Evolutionary conservation across 2,329 filamentous ascomycete genomes (phyloP), one percentile per base, ranked within the genome.

Genomic region (Scedosporium boydii): DNA sequence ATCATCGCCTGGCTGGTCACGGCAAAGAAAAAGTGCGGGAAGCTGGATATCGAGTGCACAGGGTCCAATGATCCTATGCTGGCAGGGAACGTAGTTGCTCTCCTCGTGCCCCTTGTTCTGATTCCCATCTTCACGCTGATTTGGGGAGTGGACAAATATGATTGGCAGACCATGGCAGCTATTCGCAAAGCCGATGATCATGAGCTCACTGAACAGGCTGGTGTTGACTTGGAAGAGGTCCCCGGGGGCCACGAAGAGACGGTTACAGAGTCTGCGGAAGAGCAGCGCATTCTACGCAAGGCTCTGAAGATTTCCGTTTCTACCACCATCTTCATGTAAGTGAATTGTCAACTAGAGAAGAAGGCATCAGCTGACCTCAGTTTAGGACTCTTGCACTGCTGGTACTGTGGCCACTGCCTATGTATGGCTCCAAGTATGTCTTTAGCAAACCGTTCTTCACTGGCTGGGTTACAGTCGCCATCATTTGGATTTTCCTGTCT

Each of bases 381-480:
- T 34, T 12, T 48, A 60, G 59, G 77, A 89, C 90, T 0, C 64
- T 96, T 0, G 81, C 85, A 0, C 78, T 96, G 62, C 77, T 96
- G 0, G 80, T 96, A 1, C 82, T 96, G 16, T 96, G 92, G 91
- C 92, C 93, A 0, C 93, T 96, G 82, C 92, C 92, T 1, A 87
- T 96, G 85, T 96, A 95, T 70, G 92, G 91, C 10, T 81, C 82
- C 0, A 83, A 83, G 0, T 96, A 96, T 71, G 82, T 96, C 61
- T 96, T 95, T 75, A 86, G 82, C 73, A 89, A 90, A 78, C 80
- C 80, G 26, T 95, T 95, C 78, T 95, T 93, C 75, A 90, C 88
- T 0, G 89, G 89, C 56, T 93, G 89, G 89, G 84, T 92, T 10
- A 80, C 85, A 1, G 84, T 91, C 7, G 88, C 87, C 9, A 89